Evolutionary conservation across 2,329 filamentous ascomycete genomes (phyloP).

Genomic region (Aspergillus melleus): DNA sequence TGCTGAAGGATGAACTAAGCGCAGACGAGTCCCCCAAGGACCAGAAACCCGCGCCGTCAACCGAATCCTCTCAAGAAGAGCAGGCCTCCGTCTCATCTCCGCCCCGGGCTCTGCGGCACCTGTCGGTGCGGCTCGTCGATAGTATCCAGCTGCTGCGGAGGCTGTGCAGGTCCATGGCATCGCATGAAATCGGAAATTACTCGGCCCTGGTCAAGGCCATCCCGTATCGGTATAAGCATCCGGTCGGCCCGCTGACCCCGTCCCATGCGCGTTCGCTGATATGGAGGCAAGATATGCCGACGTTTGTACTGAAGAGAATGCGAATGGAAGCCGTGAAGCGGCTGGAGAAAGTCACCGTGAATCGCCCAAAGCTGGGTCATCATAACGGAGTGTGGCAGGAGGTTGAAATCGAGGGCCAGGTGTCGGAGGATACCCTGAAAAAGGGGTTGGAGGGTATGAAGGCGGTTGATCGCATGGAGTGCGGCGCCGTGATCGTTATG

Average conservation of each 20-base stretch:
- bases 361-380: slow-evolving; percentile 17
- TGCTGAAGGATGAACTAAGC: slow-evolving; percentile 33
- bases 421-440: slow-evolving; percentile 21
- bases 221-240: slow-evolving; percentile 38
- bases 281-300: slow-evolving; percentile 52
- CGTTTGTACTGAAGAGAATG: slow-evolving; percentile 41
- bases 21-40: neutral
- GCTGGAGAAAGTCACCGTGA: slow-evolving; percentile 31
- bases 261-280: slow-evolving; percentile 33
- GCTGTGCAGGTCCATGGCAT: slow-evolving; percentile 17
- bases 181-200: neutral
- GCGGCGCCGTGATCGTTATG: slow-evolving; percentile 32
- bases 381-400: slow-evolving; percentile 30
- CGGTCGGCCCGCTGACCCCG: slow-evolving; percentile 27
- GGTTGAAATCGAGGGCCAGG: slow-evolving; percentile 19
- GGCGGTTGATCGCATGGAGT: slow-evolving; percentile 28
- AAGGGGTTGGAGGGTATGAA: slow-evolving; percentile 23
- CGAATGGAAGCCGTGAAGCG: slow-evolving; percentile 35
- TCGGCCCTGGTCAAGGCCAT: slow-evolving; percentile 18
- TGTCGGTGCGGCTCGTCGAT: slow-evolving; percentile 29
- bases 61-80: too few species aligned
- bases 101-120: slow-evolving; percentile 5
- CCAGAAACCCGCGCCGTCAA: neutral
- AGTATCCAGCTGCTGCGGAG: slow-evolving; percentile 26
- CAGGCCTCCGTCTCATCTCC: too few species aligned